phyloP scores from a whole-genome alignment of 2,329 filamentous ascomycete genomes.

The Fusarium paranaense region DNA sequence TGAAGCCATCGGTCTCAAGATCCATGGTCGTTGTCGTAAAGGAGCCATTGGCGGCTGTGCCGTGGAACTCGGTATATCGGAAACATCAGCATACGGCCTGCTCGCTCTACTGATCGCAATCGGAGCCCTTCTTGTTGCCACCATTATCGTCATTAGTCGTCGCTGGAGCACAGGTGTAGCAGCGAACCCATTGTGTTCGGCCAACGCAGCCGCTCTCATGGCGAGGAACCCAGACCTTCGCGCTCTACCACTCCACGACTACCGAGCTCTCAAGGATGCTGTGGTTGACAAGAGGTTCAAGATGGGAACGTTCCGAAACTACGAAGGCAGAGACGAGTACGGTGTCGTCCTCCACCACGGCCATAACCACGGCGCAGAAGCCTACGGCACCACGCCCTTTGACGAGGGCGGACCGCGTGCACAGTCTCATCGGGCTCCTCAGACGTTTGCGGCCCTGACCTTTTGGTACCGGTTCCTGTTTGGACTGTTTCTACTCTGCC shows the following conservation, averaged over 20 bases:
- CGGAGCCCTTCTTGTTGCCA: slow-evolving; percentile 4
- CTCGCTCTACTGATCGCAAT: slow-evolving; percentile 21
- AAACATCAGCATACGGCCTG: slow-evolving; percentile 25
- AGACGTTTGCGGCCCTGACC: slow-evolving; percentile 52
- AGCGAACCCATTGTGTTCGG: slow-evolving; percentile 39
- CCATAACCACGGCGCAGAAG: neutral
- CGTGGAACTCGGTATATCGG: slow-evolving; percentile 33
- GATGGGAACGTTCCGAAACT: slow-evolving; percentile 26
- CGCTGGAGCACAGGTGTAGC: slow-evolving; percentile 37
- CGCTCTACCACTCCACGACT: slow-evolving; percentile 24
- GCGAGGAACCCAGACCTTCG: slow-evolving; percentile 33
- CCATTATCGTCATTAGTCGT: slow-evolving; percentile 28
- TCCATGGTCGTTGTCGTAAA: slow-evolving; percentile 33
- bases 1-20: slow-evolving; percentile 39
- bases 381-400: slow-evolving; percentile 23
- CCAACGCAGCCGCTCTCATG: slow-evolving; percentile 32
- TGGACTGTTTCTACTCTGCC: slow-evolving; percentile 46
- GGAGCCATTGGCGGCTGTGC: slow-evolving; percentile 34
- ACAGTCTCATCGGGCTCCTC: slow-evolving; percentile 14
- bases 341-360: slow-evolving; percentile 26
- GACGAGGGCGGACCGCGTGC: slow-evolving; percentile 2
- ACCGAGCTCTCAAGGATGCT: slow-evolving; percentile 20
- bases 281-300: slow-evolving; percentile 27
- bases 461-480: slow-evolving; percentile 50
- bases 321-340: slow-evolving; percentile 28